Evolutionary conservation across 176 grass and related monocot species (phyloP), one percentile per base, ranked within the genome.

Genomic region (Pontederia crassipes): DNA sequence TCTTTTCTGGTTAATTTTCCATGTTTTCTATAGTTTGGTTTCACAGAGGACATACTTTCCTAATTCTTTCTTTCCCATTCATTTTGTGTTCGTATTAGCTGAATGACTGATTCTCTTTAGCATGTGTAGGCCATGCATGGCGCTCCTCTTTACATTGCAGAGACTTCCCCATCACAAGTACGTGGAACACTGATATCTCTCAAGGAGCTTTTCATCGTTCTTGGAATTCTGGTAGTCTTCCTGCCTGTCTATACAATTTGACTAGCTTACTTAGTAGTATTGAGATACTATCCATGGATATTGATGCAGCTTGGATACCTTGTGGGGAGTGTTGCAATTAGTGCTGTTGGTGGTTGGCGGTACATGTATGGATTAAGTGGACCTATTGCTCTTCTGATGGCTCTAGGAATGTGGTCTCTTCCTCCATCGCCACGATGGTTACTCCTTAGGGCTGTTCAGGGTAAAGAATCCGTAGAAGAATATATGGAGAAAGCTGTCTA

Each of bases 141-240:
- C 68, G 93, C 87, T 20, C 93, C 93, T 61, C 83, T 97, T 46
- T 97, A 97, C 70, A 91, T 97, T 65, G 93, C 93, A 16, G 93
- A 97, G 84, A 97, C 87, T 10, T 91, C 76, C 53, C 87, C 93
- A 64, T 72, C 93, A 17, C 66, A 88, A 72, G 83, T 97, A 85
- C 93, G 93, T 78, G 93, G 93, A 61, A 97, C 93, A 72, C 70
- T 97, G 58, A 97, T 97, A 72, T 97, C 93, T 65, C 83, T 88
- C 48, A 97, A 97, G 78, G 93, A 97, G 79, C 79, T 97, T 58
- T 88, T 97, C 76, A 91, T 97, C 67, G 93, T 97, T 58, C 80
- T 85, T 75, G 93, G 93, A 69, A 97, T 97, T 73, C 49, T 97
- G 92, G 92, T 97, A 82, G 8, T 18, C 12, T 53, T 54, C 40